These are phyloP conservation scores for Henckelia pumila DNA, from an alignment of 257 asterid genomes.

Conservation along the genomic window DNA sequence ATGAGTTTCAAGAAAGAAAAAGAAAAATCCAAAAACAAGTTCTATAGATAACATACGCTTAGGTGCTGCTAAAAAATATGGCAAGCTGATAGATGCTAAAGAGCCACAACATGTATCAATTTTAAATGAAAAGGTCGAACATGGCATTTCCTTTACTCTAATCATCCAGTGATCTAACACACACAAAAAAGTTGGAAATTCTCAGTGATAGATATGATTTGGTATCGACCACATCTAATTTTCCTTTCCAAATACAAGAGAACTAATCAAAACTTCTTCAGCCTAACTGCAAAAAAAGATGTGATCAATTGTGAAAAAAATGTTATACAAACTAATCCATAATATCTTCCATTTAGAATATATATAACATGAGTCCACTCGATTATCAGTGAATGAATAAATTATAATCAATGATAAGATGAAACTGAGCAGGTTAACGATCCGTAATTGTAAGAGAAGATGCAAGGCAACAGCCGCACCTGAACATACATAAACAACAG, in stretches of 20 bases:
- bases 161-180: not conserved
- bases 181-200: not conserved
- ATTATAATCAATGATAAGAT: not conserved
- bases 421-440: not conserved
- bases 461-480: not conserved
- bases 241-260: not conserved
- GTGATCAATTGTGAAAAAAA: not conserved
- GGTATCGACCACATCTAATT: not conserved
- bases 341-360: not conserved
- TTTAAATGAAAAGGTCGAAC: no score
- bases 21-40: no score
- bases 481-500: not conserved
- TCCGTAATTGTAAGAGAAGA: not conserved
- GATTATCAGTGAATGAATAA: not conserved
- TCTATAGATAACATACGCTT: no score
- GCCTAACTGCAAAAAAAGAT: not conserved
- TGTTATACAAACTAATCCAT: not conserved
- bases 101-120: no score
- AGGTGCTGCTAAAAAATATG: no score
- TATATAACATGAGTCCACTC: not conserved
- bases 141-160: not conserved
- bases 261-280: not conserved
- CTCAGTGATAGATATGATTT: not conserved
- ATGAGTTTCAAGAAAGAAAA: no score
- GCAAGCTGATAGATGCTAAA: no score